phyloP scores from a whole-genome alignment of 2,329 filamentous ascomycete genomes.

The Xylariaceae sp. region DNA sequence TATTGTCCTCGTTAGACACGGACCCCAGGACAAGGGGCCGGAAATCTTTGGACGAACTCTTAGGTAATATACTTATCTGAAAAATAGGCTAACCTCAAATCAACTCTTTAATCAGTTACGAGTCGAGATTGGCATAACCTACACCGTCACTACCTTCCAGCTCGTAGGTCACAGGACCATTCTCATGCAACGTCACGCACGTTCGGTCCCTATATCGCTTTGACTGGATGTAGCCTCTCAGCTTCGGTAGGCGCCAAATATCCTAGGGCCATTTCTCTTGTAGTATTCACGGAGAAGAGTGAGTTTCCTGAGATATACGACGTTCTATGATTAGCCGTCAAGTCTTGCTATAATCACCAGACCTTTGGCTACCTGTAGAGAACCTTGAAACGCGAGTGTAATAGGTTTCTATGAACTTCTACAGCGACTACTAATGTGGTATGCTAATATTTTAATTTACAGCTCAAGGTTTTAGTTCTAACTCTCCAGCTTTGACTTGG shows the following conservation, averaged over 20 bases:
- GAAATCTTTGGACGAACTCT: not conserved
- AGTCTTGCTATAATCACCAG: too few relatives aligned
- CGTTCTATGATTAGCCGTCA: too few relatives aligned
- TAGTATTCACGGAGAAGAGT: too few relatives aligned
- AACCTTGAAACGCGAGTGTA: too few relatives aligned
- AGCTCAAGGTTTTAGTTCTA: too few relatives aligned
- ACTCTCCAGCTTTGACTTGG: too few relatives aligned
- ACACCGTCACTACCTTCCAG: too few relatives aligned
- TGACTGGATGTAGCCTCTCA: not conserved
- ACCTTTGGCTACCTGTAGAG: too few relatives aligned
- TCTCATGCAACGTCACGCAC: not conserved
- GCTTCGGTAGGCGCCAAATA: not conserved
- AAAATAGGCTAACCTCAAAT: not conserved
- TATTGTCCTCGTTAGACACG: not conserved
- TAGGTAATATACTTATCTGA: not conserved
- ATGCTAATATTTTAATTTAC: too few relatives aligned
- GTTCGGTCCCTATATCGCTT: conserved; percentile 4
- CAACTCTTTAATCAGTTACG: not conserved
- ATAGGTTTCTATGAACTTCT: too few relatives aligned
- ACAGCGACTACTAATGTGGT: too few relatives aligned
- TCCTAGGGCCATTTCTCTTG: conserved; percentile 3
- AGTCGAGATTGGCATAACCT: not conserved
- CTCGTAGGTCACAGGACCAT: not conserved
- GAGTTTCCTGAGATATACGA: too few relatives aligned
- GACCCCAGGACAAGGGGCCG: not conserved